phyloP scores from a whole-genome alignment of 441 rosid species.

The Brassica balearica region DNA sequence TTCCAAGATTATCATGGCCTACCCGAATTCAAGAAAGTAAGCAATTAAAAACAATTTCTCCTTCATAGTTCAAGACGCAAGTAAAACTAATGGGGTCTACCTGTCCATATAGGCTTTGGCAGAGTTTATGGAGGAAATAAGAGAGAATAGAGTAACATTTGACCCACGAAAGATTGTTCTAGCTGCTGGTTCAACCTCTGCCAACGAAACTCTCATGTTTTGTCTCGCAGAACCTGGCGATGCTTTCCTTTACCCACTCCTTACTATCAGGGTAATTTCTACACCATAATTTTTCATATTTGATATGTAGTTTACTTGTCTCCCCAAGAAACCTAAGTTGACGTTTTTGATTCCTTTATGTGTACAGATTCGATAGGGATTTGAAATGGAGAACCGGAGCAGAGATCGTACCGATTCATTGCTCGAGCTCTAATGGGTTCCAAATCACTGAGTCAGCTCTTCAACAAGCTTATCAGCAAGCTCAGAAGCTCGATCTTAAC shows the following conservation, averaged over 20 bases:
- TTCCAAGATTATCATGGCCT: conserved; percentile 95
- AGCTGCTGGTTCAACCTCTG: conserved; percentile 93
- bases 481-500: conserved; percentile 60
- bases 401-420: conserved; percentile 81
- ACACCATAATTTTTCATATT: background rate
- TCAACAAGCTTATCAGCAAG: conserved; percentile 68
- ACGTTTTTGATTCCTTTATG: background rate
- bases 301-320: background rate
- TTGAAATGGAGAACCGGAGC: conserved; percentile 89
- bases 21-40: conserved; percentile 76
- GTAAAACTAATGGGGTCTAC: background rate
- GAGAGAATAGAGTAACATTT: conserved; percentile 78
- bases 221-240: conserved; percentile 85
- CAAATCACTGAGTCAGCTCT: conserved; percentile 75
- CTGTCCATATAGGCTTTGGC: conserved; percentile 63
- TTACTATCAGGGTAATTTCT: conserved; percentile 86
- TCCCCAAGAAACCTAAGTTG: conserved; percentile 32
- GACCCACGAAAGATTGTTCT: conserved; percentile 70
- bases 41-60: background rate
- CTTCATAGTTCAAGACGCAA: background rate
- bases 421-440: conserved; percentile 75
- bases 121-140: conserved; percentile 84
- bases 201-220: conserved; percentile 86
- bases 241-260: conserved; percentile 93
- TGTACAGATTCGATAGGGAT: conserved; percentile 91